A percentile compares a stretch with the other conserved stretches of the same genome.
phyloP scores from a whole-genome alignment of 169 alveolate species.

The Theileria parva region DNA sequence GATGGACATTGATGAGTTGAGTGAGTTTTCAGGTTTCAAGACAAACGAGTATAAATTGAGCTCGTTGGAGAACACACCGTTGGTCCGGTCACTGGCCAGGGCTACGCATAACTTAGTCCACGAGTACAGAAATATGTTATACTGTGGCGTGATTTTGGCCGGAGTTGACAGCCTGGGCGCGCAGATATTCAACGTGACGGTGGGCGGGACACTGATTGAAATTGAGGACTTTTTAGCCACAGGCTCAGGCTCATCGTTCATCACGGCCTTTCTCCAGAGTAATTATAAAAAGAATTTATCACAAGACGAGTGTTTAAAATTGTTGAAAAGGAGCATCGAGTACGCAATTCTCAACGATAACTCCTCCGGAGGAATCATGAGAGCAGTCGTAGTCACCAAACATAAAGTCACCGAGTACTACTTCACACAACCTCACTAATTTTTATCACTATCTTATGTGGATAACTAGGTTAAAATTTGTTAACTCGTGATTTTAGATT shows the following conservation, averaged over 20 bases:
- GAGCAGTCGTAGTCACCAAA: conserved; percentile 71
- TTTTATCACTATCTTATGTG: neutral
- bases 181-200: conserved; percentile 83
- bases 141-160: conserved; percentile 88
- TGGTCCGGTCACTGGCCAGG: conserved; percentile 76
- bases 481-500: neutral
- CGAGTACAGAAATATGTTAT: conserved; percentile 81
- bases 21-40: conserved; percentile 9
- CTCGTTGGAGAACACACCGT: conserved; percentile 62
- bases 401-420: conserved; percentile 65
- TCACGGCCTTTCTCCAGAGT: conserved; percentile 85
- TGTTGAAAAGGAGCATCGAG: conserved; percentile 78
- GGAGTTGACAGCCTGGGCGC: conserved; percentile 87
- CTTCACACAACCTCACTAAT: conserved; percentile 18
- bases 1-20: neutral
- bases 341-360: conserved; percentile 90
- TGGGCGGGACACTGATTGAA: conserved; percentile 88
- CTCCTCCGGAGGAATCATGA: conserved; percentile 89
- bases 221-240: conserved; percentile 82
- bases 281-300: conserved; percentile 83
- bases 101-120: conserved; percentile 78
- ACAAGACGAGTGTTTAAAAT: conserved; percentile 82
- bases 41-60: conserved; percentile 46
- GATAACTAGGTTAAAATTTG: neutral
- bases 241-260: conserved; percentile 92